Percentiles rank a stretch among this genome's conserved stretches.
These are phyloP conservation scores for Colletotrichum coccodes DNA, from an alignment of 2,329 filamentous ascomycete genomes.

Conservation along the genomic window DNA sequence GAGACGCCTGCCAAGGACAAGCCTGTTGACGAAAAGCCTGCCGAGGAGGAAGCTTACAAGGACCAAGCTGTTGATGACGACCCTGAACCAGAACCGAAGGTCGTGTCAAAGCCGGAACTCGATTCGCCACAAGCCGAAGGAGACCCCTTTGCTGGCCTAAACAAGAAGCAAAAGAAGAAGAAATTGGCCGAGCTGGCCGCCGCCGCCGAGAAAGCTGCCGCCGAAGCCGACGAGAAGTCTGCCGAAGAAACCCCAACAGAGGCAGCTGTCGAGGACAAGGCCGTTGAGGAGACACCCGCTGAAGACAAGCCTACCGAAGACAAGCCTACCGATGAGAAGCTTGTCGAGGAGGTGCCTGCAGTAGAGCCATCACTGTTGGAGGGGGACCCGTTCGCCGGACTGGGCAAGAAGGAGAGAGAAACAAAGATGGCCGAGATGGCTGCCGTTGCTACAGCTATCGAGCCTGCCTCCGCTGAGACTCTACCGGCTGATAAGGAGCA, in stretches of 20 bases:
- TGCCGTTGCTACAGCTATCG: neutral
- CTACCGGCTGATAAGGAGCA: neutral
- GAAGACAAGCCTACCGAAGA: neutral
- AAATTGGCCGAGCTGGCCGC: slow-evolving; percentile 8
- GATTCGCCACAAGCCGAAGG: neutral
- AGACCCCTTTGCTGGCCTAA: neutral
- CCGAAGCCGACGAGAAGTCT: neutral
- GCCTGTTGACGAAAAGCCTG: neutral
- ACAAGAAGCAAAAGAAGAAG: slow-evolving; percentile 26
- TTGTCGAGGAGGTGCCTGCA: slow-evolving; percentile 5
- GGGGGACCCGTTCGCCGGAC: slow-evolving; percentile 22
- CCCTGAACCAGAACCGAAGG: neutral
- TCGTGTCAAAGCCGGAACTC: neutral
- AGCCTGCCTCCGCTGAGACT: neutral
- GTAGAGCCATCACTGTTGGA: slow-evolving; percentile 32
- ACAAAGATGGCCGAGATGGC: neutral
- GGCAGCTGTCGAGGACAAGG: neutral
- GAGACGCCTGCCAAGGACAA: neutral
- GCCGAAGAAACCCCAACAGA: neutral
- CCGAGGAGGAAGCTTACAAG: neutral
- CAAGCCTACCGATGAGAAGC: neutral
- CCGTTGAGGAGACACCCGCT: neutral
- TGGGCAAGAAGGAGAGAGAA: neutral
- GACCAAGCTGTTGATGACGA: neutral
- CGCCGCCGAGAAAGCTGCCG: neutral